Evolutionary conservation across 2,329 filamentous ascomycete species (phyloP).

Genomic region (Plenodomus lindquistii): DNA sequence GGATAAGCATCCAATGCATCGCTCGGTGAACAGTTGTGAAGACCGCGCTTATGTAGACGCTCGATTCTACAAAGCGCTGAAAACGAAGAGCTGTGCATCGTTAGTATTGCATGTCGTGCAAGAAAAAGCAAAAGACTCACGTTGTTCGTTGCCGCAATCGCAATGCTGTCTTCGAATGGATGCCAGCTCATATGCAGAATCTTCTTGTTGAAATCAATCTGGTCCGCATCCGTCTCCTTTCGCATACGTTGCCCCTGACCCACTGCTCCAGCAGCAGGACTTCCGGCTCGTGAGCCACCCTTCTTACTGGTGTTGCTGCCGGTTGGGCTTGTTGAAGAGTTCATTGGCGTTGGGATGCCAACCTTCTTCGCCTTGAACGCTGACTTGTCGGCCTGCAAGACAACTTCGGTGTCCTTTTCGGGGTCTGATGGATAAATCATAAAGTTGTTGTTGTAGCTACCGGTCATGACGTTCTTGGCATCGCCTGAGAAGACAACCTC

Average conservation of each 20-base stretch:
- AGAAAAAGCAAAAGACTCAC: constrained; percentile 63
- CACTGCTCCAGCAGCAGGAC: constrained; percentile 71
- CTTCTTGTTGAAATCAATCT: constrained; percentile 99
- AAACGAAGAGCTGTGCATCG: constrained; percentile 57
- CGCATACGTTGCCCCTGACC: constrained; percentile 92
- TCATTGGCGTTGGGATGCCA: constrained; percentile 95
- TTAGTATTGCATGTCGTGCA: constrained; percentile 9
- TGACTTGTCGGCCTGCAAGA: constrained; percentile 96
- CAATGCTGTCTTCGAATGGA: constrained; percentile 98
- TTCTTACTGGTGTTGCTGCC: constrained; percentile 76
- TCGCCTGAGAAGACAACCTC: constrained; percentile 99
- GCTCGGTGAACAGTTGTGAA: constrained; percentile 30
- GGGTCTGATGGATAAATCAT: constrained; percentile 99
- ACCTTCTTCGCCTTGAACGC: constrained; percentile 99
- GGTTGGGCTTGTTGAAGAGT: constrained; percentile 74
- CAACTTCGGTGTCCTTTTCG: constrained; percentile 94
- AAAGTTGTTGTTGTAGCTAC: constrained; percentile 99
- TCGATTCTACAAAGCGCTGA: constrained; percentile 54
- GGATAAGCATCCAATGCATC: constrained; percentile 31
- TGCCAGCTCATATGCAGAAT: constrained; percentile 99
- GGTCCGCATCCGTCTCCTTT: constrained; percentile 98
- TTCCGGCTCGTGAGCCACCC: constrained; percentile 82
- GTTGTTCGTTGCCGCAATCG: constrained; percentile 98
- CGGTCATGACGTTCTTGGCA: constrained; percentile 98
- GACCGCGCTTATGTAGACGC: constrained; percentile 23